Percentiles rank a stretch among this genome's conserved stretches.
Evolutionary conservation across 83 land plant genomes (phyloP).

Genomic region (Isoetes engelmannii): DNA sequence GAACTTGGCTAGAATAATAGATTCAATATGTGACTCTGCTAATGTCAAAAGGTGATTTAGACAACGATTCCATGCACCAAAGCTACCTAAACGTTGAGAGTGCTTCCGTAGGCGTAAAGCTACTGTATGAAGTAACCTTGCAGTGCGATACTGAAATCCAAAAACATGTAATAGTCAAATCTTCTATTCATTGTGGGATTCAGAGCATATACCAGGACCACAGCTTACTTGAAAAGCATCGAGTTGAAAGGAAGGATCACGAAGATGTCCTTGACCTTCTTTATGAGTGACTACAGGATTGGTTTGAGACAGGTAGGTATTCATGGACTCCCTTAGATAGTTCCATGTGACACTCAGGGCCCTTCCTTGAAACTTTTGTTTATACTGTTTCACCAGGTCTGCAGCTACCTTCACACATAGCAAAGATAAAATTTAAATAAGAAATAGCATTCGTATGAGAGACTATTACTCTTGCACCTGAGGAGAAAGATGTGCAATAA

Average conservation of each 20-base stretch:
- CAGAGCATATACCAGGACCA: too few relatives aligned
- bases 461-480: too few relatives aligned
- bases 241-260: conserved; percentile 83
- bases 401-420: conserved; percentile 83
- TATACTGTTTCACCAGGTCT: conserved; percentile 81
- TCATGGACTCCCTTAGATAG: conserved; percentile 86
- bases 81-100: conserved; percentile 73
- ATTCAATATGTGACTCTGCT: conserved; percentile 95
- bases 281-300: conserved; percentile 85
- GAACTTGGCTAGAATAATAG: conserved; percentile 85
- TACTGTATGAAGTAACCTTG: conserved; percentile 80
- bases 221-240: conserved; percentile 77
- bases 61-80: conserved; percentile 96
- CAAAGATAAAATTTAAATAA: too few relatives aligned
- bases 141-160: conserved; percentile 99
- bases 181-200: too few relatives aligned
- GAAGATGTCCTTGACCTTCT: conserved; percentile 74
- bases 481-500: too few relatives aligned
- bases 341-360: conserved; percentile 90
- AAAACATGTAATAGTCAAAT: too few relatives aligned
- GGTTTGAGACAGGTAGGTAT: conserved; percentile 75
- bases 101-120: conserved; percentile 77
- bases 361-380: conserved; percentile 74
- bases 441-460: too few relatives aligned
- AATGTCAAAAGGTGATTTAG: conserved; percentile 85